These are phyloP conservation scores for Verruconis gallopava DNA, from an alignment of 2,329 filamentous ascomycete species.

Conservation along the genomic window DNA sequence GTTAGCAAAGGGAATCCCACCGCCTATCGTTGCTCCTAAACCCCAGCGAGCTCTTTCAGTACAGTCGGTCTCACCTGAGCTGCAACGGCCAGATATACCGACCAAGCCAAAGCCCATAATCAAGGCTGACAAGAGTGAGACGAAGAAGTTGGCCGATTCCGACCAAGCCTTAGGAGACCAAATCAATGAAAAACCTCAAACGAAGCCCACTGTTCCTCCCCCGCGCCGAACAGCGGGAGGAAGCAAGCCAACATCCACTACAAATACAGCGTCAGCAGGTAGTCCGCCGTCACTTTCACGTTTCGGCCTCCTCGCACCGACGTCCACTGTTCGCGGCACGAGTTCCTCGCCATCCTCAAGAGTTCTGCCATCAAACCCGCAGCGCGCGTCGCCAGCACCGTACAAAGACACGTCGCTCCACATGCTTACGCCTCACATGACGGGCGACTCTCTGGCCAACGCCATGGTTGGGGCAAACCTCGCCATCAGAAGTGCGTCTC, in stretches of 20 bases:
- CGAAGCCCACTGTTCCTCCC: constrained; percentile 23
- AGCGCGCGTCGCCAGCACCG: constrained; percentile 15
- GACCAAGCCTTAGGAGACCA: not conserved
- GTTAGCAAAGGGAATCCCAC: constrained; percentile 3
- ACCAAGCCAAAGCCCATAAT: not conserved
- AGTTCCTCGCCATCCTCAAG: constrained; percentile 9
- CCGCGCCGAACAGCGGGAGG: constrained; percentile 19
- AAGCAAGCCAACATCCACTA: not conserved
- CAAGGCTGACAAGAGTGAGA: not conserved
- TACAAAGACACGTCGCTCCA: constrained; percentile 25
- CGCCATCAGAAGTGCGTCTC: constrained; percentile 44
- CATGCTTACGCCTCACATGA: constrained; percentile 34
- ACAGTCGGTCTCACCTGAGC: constrained; percentile 6
- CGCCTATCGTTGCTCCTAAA: constrained; percentile 7
- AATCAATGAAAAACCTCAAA: not conserved
- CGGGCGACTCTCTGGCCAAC: constrained; percentile 53
- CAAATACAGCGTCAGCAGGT: not conserved
- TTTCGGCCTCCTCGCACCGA: not conserved
- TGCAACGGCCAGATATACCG: not conserved
- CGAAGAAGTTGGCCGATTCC: not conserved
- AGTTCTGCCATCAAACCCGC: constrained; percentile 4
- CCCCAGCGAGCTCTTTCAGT: constrained; percentile 5
- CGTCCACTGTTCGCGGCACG: not conserved
- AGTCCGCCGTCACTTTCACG: not conserved
- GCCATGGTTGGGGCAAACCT: constrained; percentile 66